phyloP scores from a whole-genome alignment of 257 asterid species.

The Galeopsis tetrahit region DNA sequence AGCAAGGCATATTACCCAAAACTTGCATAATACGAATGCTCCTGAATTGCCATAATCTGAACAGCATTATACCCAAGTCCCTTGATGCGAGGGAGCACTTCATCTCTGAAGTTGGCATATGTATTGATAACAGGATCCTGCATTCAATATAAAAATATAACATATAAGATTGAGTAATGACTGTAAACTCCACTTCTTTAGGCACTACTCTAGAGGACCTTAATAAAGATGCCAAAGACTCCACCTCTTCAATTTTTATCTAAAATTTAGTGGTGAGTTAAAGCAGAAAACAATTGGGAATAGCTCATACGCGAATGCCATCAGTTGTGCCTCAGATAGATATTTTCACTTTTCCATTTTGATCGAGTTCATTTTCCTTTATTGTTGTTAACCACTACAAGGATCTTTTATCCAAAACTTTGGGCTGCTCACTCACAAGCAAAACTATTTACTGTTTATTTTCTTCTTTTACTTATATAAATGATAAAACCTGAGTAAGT shows the following conservation, averaged over 20 bases:
- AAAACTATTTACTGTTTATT: neutral
- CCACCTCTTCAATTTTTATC: neutral
- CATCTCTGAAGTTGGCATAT: constrained; percentile 88
- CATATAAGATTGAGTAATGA: constrained; percentile 13
- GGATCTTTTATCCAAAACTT: neutral
- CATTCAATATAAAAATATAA: constrained; percentile 34
- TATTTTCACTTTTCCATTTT: neutral
- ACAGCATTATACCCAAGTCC: constrained; percentile 96
- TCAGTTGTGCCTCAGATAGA: neutral
- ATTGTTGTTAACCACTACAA: neutral
- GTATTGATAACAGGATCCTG: constrained; percentile 95
- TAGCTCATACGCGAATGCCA: neutral
- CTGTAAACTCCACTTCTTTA: constrained; percentile 19
- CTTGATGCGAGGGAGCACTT: constrained; percentile 97
- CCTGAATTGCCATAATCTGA: constrained; percentile 99
- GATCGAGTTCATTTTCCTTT: neutral
- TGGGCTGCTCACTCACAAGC: neutral
- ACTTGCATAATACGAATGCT: constrained; percentile 99
- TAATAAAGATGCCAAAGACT: neutral
- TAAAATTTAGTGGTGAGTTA: neutral
- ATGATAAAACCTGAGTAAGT: neutral
- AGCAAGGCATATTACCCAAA: constrained; percentile 70
- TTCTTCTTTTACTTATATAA: neutral
- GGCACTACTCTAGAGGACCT: constrained; percentile 1
- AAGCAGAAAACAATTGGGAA: neutral